Percentiles rank a stretch among this genome's conserved stretches.
Evolutionary conservation across 2,329 filamentous ascomycete species (phyloP).

Genomic region (Dichotomopilus funicola): DNA sequence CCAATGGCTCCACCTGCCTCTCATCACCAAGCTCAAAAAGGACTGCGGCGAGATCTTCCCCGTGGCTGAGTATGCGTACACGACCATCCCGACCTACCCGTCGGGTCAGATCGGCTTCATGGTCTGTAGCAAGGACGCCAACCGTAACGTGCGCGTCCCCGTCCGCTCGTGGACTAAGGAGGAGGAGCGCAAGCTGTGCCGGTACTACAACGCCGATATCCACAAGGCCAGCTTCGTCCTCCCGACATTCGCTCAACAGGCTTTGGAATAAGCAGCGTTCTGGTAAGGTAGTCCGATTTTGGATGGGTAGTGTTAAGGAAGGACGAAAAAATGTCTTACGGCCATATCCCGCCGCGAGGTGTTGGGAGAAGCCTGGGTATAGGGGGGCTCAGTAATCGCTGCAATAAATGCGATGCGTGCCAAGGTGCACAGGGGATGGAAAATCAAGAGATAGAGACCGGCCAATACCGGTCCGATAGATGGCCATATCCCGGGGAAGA

Average conservation of each 20-base stretch:
- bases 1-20: slow-evolving; percentile 94
- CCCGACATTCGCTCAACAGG: slow-evolving; percentile 86
- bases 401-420: not conserved
- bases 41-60: slow-evolving; percentile 96
- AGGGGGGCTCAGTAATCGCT: too few relatives aligned
- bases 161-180: slow-evolving; percentile 73
- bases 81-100: slow-evolving; percentile 97
- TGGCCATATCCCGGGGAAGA: not conserved
- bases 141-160: slow-evolving; percentile 76
- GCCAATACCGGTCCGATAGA: not conserved
- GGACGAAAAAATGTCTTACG: not conserved
- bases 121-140: slow-evolving; percentile 95
- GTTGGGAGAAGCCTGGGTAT: too few relatives aligned
- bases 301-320: not conserved
- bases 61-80: slow-evolving; percentile 96
- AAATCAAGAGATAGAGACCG: slow-evolving; percentile 6
- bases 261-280: slow-evolving; percentile 44
- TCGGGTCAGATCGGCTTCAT: slow-evolving; percentile 99
- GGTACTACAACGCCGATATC: slow-evolving; percentile 96
- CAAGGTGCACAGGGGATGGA: slow-evolving; percentile 1
- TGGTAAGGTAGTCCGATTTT: not conserved
- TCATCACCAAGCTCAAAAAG: slow-evolving; percentile 95
- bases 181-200: slow-evolving; percentile 88
- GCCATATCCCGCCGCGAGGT: not conserved
- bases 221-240: slow-evolving; percentile 92